A percentile compares a stretch with the other conserved stretches of the same genome.
These are phyloP conservation scores for Durio zibethinus DNA, from an alignment of 345 rosid genomes.

Conservation along the genomic window DNA sequence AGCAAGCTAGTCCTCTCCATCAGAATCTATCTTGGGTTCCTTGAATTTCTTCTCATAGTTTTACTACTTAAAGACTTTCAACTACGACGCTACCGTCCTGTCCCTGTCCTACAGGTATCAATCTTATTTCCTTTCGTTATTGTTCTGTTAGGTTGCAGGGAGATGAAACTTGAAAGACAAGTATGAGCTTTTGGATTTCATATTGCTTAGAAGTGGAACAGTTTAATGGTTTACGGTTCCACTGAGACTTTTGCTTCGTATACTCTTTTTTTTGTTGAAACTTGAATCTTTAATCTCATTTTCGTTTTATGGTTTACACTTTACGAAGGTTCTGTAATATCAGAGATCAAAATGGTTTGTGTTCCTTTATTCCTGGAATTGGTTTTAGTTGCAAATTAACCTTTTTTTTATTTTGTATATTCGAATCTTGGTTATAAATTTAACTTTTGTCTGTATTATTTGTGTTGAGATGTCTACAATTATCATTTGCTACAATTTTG, in stretches of 20 bases:
- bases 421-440: neutral
- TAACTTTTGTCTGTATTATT: neutral
- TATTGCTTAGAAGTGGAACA: neutral
- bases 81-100: neutral
- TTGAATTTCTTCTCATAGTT: neutral
- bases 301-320: neutral
- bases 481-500: neutral
- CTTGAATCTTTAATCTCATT: neutral
- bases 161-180: neutral
- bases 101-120: neutral
- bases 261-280: neutral
- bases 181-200: constrained; percentile 4
- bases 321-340: neutral
- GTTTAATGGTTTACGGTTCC: neutral
- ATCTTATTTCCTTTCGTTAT: neutral
- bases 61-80: neutral
- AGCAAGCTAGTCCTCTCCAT: neutral
- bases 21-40: neutral
- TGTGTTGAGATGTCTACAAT: neutral
- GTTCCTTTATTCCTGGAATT: neutral
- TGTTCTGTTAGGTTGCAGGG: neutral
- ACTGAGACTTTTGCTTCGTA: neutral
- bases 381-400: neutral
- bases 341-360: neutral
- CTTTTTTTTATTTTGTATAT: neutral